These are phyloP conservation scores for Diversispora eburnea DNA, from an alignment of 192 early-diverging fungal genomes.

Conservation along the genomic window DNA sequence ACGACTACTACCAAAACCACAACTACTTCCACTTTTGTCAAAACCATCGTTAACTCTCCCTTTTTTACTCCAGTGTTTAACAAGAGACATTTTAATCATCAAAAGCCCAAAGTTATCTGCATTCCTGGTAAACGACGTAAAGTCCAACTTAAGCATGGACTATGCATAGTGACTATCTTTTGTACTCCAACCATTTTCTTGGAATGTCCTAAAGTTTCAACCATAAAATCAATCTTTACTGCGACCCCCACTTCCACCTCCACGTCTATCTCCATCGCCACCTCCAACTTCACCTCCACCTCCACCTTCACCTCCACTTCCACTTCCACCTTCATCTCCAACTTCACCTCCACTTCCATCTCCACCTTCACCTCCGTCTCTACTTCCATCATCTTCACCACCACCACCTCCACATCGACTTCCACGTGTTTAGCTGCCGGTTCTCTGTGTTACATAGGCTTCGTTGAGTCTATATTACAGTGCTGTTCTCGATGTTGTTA, in stretches of 20 bases:
- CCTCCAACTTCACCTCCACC: background rate
- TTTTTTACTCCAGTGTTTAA: background rate
- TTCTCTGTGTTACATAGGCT: too few species aligned
- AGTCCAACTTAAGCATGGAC: background rate
- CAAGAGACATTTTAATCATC: background rate
- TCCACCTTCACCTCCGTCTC: background rate
- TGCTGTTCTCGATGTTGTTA: too few species aligned
- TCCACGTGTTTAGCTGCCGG: too few species aligned
- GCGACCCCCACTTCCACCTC: background rate
- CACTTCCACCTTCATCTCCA: too few species aligned
- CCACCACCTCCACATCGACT: background rate
- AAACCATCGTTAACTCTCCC: background rate
- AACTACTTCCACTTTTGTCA: too few species aligned
- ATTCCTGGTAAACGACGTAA: constrained; percentile 4
- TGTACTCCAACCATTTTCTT: background rate
- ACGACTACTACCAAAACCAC: too few species aligned
- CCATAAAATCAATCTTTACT: background rate
- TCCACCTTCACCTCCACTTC: background rate
- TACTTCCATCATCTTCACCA: too few species aligned
- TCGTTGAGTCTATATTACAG: too few species aligned
- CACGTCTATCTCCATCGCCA: too few species aligned
- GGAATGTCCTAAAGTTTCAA: too few species aligned
- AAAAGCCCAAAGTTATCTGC: background rate
- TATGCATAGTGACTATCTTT: background rate
- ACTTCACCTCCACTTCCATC: background rate